Base-by-base conservation (phyloP, 2,329 filamentous ascomycete species). In the Canariomyces notabilis region DNA sequence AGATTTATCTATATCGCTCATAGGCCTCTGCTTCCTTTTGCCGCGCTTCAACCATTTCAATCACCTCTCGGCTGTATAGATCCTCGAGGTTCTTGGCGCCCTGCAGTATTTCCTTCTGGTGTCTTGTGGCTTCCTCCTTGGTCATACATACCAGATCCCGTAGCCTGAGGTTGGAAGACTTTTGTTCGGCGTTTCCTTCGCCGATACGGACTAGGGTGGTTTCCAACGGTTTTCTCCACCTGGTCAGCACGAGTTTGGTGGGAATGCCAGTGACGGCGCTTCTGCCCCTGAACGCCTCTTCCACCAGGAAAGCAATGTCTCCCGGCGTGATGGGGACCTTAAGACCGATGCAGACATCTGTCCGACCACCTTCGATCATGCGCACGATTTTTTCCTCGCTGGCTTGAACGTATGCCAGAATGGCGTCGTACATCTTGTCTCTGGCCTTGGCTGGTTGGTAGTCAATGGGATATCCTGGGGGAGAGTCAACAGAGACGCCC, bases 351-450 rank as follows among this genome's bases (percentile, higher is more conserved):
- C 77, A 70, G 46, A 82, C 67, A 44, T 73, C 67, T 2, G 60
- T 39, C 37, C 77, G 66, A 40, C 69, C 64, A 2, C 72, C 73
- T 15, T 73, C 68, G 46, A 65, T 62, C 23, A 71, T 61, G 46
- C 79, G 75, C 0, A 84, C 81, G 2, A 93, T 64, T 48, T 87
- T 84, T 62, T 94, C 89, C 62, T 96, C 88, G 12, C 79, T 74
- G 21, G 82, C 82, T 62, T 95, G 89, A 2, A 97, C 68, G 16
- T 77, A 75, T 1, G 82, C 81, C 3, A 93, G 70, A 23, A 96
- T 85, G 31, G 83, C 81, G 48, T 96, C 90, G 65, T 96, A 95
- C 76, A 95, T 83, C 69, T 95, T 95, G 38, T 95, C 89, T 14
- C 91, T 76, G 8, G 81, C 82, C 65, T 96, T 96, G 42, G 80